Evolutionary conservation across 2,329 filamentous ascomycete genomes (phyloP), one percentile per base, ranked within the genome.

Genomic region (Claviceps sp.): DNA sequence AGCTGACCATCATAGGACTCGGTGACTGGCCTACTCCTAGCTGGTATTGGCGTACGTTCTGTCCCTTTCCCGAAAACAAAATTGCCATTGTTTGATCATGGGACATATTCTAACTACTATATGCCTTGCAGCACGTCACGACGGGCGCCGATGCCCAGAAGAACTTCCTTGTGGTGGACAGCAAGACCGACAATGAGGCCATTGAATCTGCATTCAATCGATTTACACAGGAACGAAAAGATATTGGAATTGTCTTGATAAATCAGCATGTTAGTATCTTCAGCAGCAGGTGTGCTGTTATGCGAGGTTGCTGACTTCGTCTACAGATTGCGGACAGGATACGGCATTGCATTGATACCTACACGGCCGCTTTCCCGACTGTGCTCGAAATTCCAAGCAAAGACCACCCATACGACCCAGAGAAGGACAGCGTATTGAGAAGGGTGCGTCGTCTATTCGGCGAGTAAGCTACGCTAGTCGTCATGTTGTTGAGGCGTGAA

Each of bases 331-430:
- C 93, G 50, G 93, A 98, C 66, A 82, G 82, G 66, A 98, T 98
- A 78, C 82, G 93, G 67, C 80, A 91, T 66, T 82, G 84, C 55
- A 85, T 98, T 59, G 93, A 98, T 68, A 82, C 81, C 39, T 96
- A 95, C 71, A 91, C 88, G 20, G 88, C 91, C 48, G 90, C 93
- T 4, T 98, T 98, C 71, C 93, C 93, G n/a, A 85, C 89, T 22
- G 79, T 98, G 51, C 81, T 98, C 53, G 93, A 98, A 70, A 97
- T 98, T 55, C 93, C 93, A 23, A 95, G 88, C 72, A 98, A 98
- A 76, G 93, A 98, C 68, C 93, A 98, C 67, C 93, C 93, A 2
- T 98, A 98, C 65, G 91, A 98, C 62, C 93, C 93, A 0, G 93
- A 98, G 71, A 98, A 98, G 75, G 93, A 98, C 69, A 97, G 91